Evolutionary conservation across 1,139 yeast species (phyloP), one percentile per base, ranked within the genome.

Genomic region (Candida neerlandica): DNA sequence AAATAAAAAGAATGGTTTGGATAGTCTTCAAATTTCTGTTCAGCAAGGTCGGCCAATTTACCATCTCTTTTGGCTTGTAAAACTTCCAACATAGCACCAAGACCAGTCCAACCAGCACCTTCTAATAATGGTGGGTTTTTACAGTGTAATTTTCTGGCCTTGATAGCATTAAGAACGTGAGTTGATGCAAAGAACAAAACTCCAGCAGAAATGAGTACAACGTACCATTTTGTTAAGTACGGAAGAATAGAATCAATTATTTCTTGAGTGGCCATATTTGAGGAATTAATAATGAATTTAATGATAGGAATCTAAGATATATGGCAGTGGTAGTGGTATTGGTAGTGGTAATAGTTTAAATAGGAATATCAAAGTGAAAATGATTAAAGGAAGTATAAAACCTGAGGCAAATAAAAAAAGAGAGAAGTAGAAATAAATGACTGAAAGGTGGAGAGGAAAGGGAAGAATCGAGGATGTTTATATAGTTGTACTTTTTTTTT

Each of bases 1-100:
- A 81, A 78, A 65, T 74, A 76, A 53, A 64, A 57, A 6, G 61
- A 52, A 10, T 45, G 42, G 19, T 41, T 45, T 18, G 51, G 47
- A 5, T 44, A 49, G 1, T 50, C 50, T 4, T 45, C 49, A 52
- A 70, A 63, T 2, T 49, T 11, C 1, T 51, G 49, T 16, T 47
- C 46, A 18, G 55, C 57, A 48, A 50, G 60, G 47, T 69, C 71
- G 42, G 62, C 63, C 50, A 69, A 55, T 9, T 50, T 49, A 41
- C 75, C 75, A 33, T 59, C 59, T 5, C 45, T 50, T 47, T 66
- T 66, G 33, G 50, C 47, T 26, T 57, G 51, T 40, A 70, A 55
- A 6, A 62, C 53, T 3, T 58, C 45, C 5, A 48, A 19, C 19
- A 65, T 44, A 12, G 62, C 35, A 3, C 51, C 47, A 32, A 70